Conservation (phyloP, 176 grass and related monocot genomes). For the Phyllostachys edulis region DNA sequence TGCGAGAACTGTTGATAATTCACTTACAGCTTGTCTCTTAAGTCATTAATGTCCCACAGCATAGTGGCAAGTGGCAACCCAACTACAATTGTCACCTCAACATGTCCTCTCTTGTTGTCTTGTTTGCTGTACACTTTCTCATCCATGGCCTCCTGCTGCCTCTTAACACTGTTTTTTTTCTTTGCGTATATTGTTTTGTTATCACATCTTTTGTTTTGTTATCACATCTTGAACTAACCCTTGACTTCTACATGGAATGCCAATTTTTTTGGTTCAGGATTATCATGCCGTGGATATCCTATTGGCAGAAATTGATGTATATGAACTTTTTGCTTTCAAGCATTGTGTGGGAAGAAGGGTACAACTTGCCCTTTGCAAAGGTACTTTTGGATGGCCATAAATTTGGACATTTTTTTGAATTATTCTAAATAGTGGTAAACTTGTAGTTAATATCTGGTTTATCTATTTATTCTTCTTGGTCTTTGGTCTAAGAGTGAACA, state of each 20-base stretch:
- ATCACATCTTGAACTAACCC: not conserved
- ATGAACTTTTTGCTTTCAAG: conserved; percentile 95
- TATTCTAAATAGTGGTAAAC: conserved; percentile 13
- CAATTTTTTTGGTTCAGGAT: conserved; percentile 51
- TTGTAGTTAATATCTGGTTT: not conserved
- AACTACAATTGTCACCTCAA: not conserved
- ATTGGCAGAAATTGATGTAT: conserved; percentile 95
- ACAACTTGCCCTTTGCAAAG: conserved; percentile 91
- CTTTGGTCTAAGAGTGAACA: no score
- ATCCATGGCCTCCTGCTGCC: not conserved
- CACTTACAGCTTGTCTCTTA: not conserved
- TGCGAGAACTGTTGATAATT: not conserved
- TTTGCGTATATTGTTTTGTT: conserved; percentile 3
- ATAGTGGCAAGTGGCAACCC: conserved; percentile 12
- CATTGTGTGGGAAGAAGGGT: conserved; percentile 86
- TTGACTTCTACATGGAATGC: conserved; percentile 9
- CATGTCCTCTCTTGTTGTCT: not conserved
- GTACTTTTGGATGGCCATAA: conserved; percentile 37
- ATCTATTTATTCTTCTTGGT: no score
- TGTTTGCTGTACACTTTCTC: not conserved
- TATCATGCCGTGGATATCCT: conserved; percentile 89
- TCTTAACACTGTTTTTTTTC: not conserved
- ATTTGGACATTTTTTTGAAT: not conserved
- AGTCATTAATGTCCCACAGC: conserved; percentile 18
- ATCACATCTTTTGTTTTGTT: conserved; percentile 1